Conservation (phyloP, 441 rosid genomes). For the Populus hybrid region DNA sequence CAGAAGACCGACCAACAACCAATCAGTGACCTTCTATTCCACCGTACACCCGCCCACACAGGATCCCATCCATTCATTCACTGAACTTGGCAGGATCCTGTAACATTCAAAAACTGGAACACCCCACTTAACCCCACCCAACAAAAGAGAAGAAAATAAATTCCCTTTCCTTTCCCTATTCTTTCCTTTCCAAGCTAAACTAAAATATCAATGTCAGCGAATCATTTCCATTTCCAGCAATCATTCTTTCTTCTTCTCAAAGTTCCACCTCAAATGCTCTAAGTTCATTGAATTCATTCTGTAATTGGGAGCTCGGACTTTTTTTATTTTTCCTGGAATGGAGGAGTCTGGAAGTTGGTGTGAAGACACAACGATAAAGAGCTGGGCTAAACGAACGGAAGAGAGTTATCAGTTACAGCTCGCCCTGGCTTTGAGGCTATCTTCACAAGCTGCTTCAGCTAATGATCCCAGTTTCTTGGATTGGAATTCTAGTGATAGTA, state of each 20-base stretch:
- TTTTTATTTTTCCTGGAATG: background rate
- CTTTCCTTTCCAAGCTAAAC: background rate
- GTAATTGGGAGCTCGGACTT: background rate
- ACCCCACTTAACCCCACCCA: background rate
- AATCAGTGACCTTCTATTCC: no score
- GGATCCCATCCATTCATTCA: background rate
- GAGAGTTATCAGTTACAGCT: constrained; percentile 96
- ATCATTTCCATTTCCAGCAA: background rate
- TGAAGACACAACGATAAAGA: constrained; percentile 22
- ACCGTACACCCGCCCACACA: no score
- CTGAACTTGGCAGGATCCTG: background rate
- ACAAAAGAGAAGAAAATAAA: background rate
- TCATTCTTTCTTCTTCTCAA: background rate
- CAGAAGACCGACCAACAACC: no score
- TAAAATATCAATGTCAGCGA: background rate
- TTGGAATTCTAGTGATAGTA: constrained; percentile 45
- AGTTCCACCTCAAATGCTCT: background rate
- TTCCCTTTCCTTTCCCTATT: background rate
- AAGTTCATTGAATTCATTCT: background rate
- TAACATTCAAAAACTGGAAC: background rate
- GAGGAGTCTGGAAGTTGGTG: constrained; percentile 1
- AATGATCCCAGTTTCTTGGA: constrained; percentile 77
- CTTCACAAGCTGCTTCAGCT: constrained; percentile 76
- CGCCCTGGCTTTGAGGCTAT: constrained; percentile 78
- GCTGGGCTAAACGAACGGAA: constrained; percentile 95